A percentile compares a stretch with the other conserved stretches of the same genome.
phyloP scores from a whole-genome alignment of 148 eudicot species.

The Rhododendron molle region DNA sequence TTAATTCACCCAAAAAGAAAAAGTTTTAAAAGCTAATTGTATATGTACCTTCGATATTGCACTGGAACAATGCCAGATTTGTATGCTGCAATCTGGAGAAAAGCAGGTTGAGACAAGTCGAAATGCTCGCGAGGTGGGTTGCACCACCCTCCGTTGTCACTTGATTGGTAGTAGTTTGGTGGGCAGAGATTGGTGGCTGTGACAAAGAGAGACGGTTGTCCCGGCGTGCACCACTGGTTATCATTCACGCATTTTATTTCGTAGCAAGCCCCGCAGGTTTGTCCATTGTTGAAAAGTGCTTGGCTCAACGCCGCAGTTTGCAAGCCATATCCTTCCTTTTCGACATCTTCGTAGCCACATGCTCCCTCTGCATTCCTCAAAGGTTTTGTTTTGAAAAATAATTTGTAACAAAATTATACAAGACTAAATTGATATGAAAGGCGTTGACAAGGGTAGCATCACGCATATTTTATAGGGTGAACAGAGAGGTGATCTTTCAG shows the following conservation, averaged over 20 bases:
- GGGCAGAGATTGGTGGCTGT: conserved; percentile 78
- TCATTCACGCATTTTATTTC: conserved; percentile 46
- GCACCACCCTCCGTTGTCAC: conserved; percentile 61
- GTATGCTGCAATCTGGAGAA: conserved; percentile 40
- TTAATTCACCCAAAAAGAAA: too few species aligned
- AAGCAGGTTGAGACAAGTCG: conserved; percentile 65
- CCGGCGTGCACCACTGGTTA: conserved; percentile 44
- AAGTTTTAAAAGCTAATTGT: neutral
- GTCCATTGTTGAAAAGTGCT: conserved; percentile 55
- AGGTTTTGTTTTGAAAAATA: neutral
- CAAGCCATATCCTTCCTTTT: conserved; percentile 37
- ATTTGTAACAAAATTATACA: neutral
- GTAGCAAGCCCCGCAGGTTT: conserved; percentile 61
- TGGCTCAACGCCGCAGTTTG: conserved; percentile 58
- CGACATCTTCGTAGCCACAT: conserved; percentile 55
- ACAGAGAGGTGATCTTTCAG: neutral
- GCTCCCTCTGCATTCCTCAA: conserved; percentile 44
- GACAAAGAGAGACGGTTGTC: conserved; percentile 33
- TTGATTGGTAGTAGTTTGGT: conserved; percentile 22
- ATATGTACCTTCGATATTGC: conserved; percentile 54
- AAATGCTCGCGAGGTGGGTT: conserved; percentile 62
- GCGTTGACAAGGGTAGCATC: neutral
- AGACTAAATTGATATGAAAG: neutral
- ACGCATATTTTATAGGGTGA: neutral
- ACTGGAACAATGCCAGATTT: conserved; percentile 65